Base-by-base conservation (phyloP, 305 asterid genomes). In the Striga hermonthica region DNA sequence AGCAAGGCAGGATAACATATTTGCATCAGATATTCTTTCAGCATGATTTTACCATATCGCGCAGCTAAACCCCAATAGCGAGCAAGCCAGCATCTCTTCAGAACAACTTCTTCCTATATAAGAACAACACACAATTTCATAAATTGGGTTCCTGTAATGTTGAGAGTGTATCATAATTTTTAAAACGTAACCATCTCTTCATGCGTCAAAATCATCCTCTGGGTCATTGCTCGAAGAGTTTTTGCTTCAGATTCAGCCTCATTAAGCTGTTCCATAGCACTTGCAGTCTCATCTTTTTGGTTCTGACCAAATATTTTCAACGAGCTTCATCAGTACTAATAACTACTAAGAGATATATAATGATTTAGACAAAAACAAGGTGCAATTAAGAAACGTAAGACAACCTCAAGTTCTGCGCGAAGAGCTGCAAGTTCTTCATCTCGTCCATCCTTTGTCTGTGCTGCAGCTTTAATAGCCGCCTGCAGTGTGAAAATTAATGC, bases 11-110 rank as follows among this genome's bases (percentile, higher is more conserved):
- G 58, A 59, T 44, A 41, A 66, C 70, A 55, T 36, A 37, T 59
- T n/a, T n/a, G 37, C 38, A 12, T 34, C 55, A 53, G 57, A 62
- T 36, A 60, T 45, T 45, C 47, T 65, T 66, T 54, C 13, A 70
- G 71, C 56, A 6, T 69, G 55, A 79, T 84, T 88, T 84, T 88
- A 94, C 99, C 99, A 75, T 88, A 82, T 31, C 65, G 88, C 79
- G 90, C 78, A 80, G 98, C 99, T 71, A 94, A 83, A 72, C 91
- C 80, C 99, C 99, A 94, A 64, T 94, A 94, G 64, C 99, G 98
- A 80, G 99, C 90, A 75, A 94, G 98, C 99, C 99, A 94, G 70
- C 99, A 94, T 82, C 98, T 88, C 89, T 94, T 94, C 69, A 94
- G 58, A 73, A 90, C 99, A 65, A 94, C 96, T 81, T 91, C 99